These are phyloP conservation scores for Alternaria ethzedia DNA, from an alignment of 2,329 filamentous ascomycete species.

Conservation along the genomic window DNA sequence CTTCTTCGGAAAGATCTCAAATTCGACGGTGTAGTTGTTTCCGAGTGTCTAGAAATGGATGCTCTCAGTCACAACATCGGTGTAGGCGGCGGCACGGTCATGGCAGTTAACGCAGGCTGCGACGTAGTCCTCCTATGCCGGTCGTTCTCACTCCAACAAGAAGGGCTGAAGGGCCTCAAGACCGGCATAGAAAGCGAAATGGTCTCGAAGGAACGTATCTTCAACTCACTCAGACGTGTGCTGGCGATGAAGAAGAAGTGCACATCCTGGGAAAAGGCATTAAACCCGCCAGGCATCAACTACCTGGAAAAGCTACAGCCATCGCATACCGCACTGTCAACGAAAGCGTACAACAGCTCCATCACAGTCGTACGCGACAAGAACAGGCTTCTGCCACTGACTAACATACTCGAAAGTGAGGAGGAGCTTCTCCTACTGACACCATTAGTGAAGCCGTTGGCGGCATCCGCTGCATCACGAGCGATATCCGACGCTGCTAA, in stretches of 20 bases:
- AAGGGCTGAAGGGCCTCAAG: conserved; percentile 89
- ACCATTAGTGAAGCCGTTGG: conserved; percentile 88
- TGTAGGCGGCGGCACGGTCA: conserved; percentile 95
- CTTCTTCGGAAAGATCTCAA: conserved; percentile 85
- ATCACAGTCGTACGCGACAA: conserved; percentile 93
- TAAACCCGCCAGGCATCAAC: conserved; percentile 82
- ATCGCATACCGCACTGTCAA: conserved; percentile 80
- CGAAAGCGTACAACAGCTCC: conserved; percentile 86
- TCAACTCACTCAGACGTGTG: conserved; percentile 79
- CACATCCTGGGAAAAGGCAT: conserved; percentile 87
- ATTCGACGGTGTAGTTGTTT: conserved; percentile 91
- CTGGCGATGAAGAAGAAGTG: conserved; percentile 81
- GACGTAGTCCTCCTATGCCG: conserved; percentile 89
- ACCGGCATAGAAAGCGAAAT: conserved; percentile 89
- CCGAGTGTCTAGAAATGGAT: conserved; percentile 96
- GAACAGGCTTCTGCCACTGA: conserved; percentile 81
- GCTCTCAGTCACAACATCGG: conserved; percentile 93
- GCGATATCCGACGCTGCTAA: conserved; percentile 67
- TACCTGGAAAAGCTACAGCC: conserved; percentile 82
- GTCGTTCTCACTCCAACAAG: conserved; percentile 85
- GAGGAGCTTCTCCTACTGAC: conserved; percentile 91
- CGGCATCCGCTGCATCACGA: conserved; percentile 83
- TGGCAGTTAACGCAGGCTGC: conserved; percentile 96
- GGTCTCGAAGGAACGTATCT: conserved; percentile 79
- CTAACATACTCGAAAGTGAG: conserved; percentile 78